Evolutionary conservation across 164 flowering plant species (phyloP).

Genomic region (grape (Vitis vinifera)): ASM3070453v1 NC_081812.1:18149501-18150000

Average conservation of each 20-base stretch:
- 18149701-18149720: too few species aligned
- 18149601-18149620: not conserved
- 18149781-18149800: too few species aligned
- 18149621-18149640: not conserved
- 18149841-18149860: not conserved
- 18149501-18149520: not conserved
- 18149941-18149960: not conserved
- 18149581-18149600: too few species aligned
- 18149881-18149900: not conserved
- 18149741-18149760: too few species aligned
- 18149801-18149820: not conserved
- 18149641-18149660: not conserved
- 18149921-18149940: not conserved
- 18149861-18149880: not conserved
- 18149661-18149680: not conserved
- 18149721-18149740: too few species aligned
- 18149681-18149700: too few species aligned
- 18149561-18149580: not conserved
- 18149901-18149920: not conserved
- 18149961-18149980: not conserved
- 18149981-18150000: not conserved
- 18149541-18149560: not conserved
- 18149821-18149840: not conserved
- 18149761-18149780: too few species aligned
- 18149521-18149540: not conserved